Base-by-base conservation (phyloP, 352 stramenopile species). In the Phytophthora cryptogea region DNA sequence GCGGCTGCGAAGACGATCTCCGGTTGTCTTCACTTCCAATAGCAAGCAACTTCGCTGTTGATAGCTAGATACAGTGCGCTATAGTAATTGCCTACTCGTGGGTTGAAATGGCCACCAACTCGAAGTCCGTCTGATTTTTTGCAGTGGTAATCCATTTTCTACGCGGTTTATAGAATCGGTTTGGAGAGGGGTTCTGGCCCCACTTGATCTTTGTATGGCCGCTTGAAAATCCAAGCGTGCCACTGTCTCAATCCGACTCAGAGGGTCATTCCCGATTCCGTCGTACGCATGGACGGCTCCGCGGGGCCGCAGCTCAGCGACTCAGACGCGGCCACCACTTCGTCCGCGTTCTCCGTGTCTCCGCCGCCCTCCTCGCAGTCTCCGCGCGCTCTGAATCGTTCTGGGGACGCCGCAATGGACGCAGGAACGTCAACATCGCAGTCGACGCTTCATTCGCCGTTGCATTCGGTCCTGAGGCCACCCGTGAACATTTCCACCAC, bases 171-270 rank as follows among this genome's bases (percentile, higher is more conserved):
- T 31, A 26, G 13, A n/a, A 51, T 48, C 42, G 26, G 7, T 48
- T 48, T 48, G 5, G 9, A 8, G 9, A 17, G 42, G 42, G 9
- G 33, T 48, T 39, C 44, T 27, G 33, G 39, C 42, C 46, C 27
- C 16, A 46, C 59, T 68, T 63, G 45, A 28, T 23, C 8, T 68
- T 59, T 63, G 59, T 59, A 68, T 63, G 16, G 45, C 52, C 49
- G 8, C 30, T 31, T 45, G 20, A 69, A 54, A 61, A 69, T 69
- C 61, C 61, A 69, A 37, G 48, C 26, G 41, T 41, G 10, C 14
- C 35, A 40, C 10, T 40, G 10, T 40, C 5, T 40, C 31, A 35
- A 35, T 53, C 5, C 42, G 31, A 49, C 42, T 49, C 42, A 33
- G 41, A 52, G 10, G 26, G 17, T 54, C 47, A 59, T 59, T 64